Evolutionary conservation across 2,329 filamentous ascomycete species (phyloP), one percentile per base, ranked within the genome.

Genomic region (Beauveria asiatica): DNA sequence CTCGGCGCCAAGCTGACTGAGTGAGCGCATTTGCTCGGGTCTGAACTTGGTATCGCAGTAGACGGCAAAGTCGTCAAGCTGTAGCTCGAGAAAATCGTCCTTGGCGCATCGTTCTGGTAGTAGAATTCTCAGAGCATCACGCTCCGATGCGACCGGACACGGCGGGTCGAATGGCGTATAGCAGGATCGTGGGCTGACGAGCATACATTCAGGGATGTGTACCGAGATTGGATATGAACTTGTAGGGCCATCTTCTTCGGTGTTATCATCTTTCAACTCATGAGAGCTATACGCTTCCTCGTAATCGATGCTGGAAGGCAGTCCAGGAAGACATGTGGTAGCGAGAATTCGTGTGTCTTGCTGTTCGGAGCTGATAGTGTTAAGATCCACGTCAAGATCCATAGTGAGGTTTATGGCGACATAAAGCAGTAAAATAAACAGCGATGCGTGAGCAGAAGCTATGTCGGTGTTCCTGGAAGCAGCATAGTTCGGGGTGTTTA

Each of bases 11-110:
- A 87, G 73, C 9, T 80, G 71, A 23, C 87, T 78, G 0, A 88
- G 70, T 0, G 82, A 73, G 5, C 78, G 73, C 67, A 89, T 76
- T 62, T 87, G 83, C 53, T 72, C 67, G 0, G 72, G 70, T 57
- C 78, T 75, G 0, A 62, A 30, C 0, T 48, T 25, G 0, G 65
- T 64, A 50, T 78, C 67, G 25, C 77, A 70, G 65, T 88, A 89
- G 1, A 88, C 72, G 2, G 76, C 75, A 66, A 89, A 89, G 2
- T 83, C 69, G 10, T 84, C 73, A 0, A 89, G 71, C 4, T 80
- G 72, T 13, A 86, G 75, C 53, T 84, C 81, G 7, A 75, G 61
- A 21, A 73, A 77, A 3, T 69, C 70, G 0, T 63, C 51, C 33
- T 63, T 30, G n/a, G 23, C 23, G 16, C 4, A 25, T 9, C 49